Evolutionary conservation across 108 stramenopile genomes (phyloP).

Genomic region (Pseudonitzschia pungens): DNA sequence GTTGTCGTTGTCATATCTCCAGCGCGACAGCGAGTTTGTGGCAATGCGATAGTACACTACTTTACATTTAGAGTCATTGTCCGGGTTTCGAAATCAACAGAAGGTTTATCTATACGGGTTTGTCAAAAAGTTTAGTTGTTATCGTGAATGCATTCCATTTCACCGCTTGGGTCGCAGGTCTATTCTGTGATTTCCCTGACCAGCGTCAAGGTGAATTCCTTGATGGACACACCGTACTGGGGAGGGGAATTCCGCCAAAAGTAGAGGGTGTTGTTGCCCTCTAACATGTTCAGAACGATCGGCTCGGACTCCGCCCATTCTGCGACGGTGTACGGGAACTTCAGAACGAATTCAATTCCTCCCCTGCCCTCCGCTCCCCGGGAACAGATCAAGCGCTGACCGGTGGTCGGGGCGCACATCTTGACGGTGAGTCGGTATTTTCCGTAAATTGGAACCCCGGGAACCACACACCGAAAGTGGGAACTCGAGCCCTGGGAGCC

Average conservation of each 20-base stretch:
- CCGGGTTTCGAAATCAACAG: no score
- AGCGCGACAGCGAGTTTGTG: no score
- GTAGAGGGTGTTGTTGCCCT: slow-evolving; percentile 17
- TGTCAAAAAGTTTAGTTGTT: no score
- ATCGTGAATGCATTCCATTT: no score
- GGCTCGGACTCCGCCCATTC: slow-evolving; percentile 42
- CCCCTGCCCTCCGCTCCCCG: slow-evolving; percentile 8
- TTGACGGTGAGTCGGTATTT: slow-evolving; percentile 24
- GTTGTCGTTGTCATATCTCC: no score
- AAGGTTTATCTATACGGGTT: no score
- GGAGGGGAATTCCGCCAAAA: slow-evolving; percentile 33
- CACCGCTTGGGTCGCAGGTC: background rate
- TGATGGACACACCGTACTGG: slow-evolving; percentile 12
- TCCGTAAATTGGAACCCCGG: background rate
- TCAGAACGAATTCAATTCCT: background rate
- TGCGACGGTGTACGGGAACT: slow-evolving; percentile 52
- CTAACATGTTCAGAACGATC: slow-evolving; percentile 16
- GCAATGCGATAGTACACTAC: no score
- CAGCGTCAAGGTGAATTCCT: slow-evolving; percentile 1
- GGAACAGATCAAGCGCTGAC: slow-evolving; percentile 24
- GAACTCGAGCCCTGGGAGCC: background rate
- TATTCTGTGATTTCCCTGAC: background rate
- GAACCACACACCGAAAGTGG: background rate
- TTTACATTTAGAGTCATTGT: no score
- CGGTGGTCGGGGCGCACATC: slow-evolving; percentile 39